A percentile compares a stretch with the other conserved stretches of the same genome.
phyloP scores from a whole-genome alignment of 164 flowering plant species.

The Umbilicus rupestris region DNA sequence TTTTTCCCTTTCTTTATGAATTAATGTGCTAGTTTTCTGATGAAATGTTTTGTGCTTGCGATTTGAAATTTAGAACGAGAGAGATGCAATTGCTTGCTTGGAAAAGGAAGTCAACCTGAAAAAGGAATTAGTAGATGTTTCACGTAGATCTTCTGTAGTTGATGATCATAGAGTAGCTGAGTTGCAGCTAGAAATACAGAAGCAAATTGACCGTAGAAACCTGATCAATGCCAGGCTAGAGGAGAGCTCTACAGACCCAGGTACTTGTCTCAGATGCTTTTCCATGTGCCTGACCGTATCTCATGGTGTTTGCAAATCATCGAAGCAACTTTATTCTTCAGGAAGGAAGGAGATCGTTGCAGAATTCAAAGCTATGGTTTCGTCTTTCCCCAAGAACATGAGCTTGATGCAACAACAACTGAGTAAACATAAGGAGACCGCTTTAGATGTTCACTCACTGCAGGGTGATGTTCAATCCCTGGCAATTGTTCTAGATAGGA shows the following conservation, averaged over 20 bases:
- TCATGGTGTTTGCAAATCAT: slow-evolving; percentile 8
- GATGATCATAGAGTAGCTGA: slow-evolving; percentile 45
- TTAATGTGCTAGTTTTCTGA: not conserved
- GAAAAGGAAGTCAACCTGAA: slow-evolving; percentile 62
- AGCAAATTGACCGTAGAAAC: slow-evolving; percentile 41
- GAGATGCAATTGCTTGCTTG: slow-evolving; percentile 61
- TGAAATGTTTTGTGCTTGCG: not conserved
- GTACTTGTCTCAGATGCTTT: slow-evolving; percentile 21
- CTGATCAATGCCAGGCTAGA: slow-evolving; percentile 47
- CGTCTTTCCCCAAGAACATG: slow-evolving; percentile 82
- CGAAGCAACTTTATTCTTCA: slow-evolving; percentile 21
- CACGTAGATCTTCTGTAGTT: slow-evolving; percentile 44
- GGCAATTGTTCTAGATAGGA: slow-evolving; percentile 49
- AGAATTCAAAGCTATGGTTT: slow-evolving; percentile 69
- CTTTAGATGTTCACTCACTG: slow-evolving; percentile 62
- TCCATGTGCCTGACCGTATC: not conserved
- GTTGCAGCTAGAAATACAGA: slow-evolving; percentile 45
- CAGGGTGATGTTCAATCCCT: slow-evolving; percentile 80
- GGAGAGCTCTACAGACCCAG: slow-evolving; percentile 72
- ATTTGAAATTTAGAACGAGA: slow-evolving; percentile 56
- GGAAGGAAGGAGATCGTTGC: slow-evolving; percentile 84
- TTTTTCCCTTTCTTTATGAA: slow-evolving; percentile 6
- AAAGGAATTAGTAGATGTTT: slow-evolving; percentile 65
- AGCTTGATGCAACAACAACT: slow-evolving; percentile 65
- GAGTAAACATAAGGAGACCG: slow-evolving; percentile 63